Conservation (phyloP, 2,329 filamentous ascomycete species). For the Scedosporium minutisporum region DNA sequence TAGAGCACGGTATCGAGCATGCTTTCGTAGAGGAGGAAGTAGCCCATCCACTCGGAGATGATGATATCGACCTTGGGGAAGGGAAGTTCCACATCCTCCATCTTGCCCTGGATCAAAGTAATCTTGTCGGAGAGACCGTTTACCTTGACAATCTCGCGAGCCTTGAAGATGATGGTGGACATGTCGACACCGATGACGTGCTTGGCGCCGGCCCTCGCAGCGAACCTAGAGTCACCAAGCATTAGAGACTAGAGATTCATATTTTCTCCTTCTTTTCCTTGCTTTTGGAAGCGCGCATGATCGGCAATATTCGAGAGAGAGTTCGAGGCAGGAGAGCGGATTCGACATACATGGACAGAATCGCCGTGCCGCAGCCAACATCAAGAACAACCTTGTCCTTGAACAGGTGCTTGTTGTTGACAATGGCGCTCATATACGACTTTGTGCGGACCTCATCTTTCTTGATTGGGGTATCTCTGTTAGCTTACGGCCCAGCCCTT, state of each 20-base stretch:
- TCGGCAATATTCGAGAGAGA: neutral
- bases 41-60: slow-evolving; percentile 99
- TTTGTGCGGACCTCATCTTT: slow-evolving; percentile 97
- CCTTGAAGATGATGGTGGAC: slow-evolving; percentile 99
- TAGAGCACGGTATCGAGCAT: slow-evolving; percentile 99
- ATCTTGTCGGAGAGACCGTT: slow-evolving; percentile 96
- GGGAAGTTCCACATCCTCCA: slow-evolving; percentile 94
- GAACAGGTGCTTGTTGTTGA: slow-evolving; percentile 92
- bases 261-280: no score
- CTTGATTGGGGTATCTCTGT: slow-evolving; percentile 32
- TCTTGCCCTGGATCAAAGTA: slow-evolving; percentile 96
- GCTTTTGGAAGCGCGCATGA: neutral
- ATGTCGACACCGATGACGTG: slow-evolving; percentile 99
- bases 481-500: slow-evolving; percentile 13
- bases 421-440: slow-evolving; percentile 94
- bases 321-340: neutral
- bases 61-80: slow-evolving; percentile 98
- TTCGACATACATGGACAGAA: slow-evolving; percentile 82
- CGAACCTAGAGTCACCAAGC: slow-evolving; percentile 59
- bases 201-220: slow-evolving; percentile 89
- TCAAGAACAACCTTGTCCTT: slow-evolving; percentile 81
- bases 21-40: slow-evolving; percentile 96
- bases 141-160: slow-evolving; percentile 80
- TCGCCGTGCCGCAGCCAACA: slow-evolving; percentile 93
- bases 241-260: neutral